Percentiles rank a stretch among this genome's conserved stretches.
Conservation (phyloP, 371 early-diverging fungal species). For the Cokeromyces recurvatus region DNA sequence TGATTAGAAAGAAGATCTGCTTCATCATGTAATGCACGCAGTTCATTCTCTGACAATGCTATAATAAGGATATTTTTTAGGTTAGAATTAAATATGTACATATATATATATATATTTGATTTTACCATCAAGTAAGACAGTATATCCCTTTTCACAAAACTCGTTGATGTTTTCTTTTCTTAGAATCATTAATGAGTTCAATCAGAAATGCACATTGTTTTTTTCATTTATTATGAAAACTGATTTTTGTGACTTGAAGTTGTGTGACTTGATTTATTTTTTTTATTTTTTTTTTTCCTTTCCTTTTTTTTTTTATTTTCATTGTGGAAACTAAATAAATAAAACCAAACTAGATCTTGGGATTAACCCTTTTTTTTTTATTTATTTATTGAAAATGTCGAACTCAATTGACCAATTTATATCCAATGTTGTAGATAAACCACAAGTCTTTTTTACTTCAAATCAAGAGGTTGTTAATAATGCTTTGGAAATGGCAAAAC, state of each 20-base stretch:
- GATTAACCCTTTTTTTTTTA: too few relatives aligned
- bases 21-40: constrained; percentile 34
- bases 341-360: too few relatives aligned
- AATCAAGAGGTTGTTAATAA: constrained; percentile 32
- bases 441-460: constrained; percentile 44
- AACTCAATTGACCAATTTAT: constrained; percentile 33
- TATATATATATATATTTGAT: neutral
- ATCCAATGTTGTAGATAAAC: constrained; percentile 39
- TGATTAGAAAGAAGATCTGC: constrained; percentile 48
- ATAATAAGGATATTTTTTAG: neutral
- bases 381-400: too few relatives aligned
- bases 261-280: too few relatives aligned
- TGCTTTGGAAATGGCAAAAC: constrained; percentile 43
- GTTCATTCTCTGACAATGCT: constrained; percentile 26
- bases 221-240: too few relatives aligned
- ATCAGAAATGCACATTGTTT: too few relatives aligned
- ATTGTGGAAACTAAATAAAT: too few relatives aligned
- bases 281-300: too few relatives aligned
- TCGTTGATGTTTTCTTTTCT: neutral
- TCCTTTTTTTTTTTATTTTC: too few relatives aligned
- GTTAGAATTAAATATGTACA: neutral
- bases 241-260: too few relatives aligned
- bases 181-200: neutral
- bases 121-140: constrained; percentile 7
- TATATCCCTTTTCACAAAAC: constrained; percentile 8